Conservation (phyloP, 495 filamentous ascomycete species). For the Endocarpon pusillum region DNA sequence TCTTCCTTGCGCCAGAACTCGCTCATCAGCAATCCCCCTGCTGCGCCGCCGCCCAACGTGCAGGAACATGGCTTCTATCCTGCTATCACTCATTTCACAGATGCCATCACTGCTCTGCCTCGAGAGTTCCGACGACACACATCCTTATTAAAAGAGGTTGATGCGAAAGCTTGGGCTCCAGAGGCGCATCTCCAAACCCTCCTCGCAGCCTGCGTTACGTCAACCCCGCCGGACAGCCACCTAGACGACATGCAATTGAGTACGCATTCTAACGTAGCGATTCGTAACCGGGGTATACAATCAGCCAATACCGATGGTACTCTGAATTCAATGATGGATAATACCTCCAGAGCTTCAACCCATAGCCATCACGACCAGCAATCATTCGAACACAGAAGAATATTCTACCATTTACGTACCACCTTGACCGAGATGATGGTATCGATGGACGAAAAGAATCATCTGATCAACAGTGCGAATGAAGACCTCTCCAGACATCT, state of each 20-base stretch:
- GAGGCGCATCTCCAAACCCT: constrained; percentile 48
- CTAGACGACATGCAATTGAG: background rate
- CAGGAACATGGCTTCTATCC: constrained; percentile 60
- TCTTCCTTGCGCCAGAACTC: constrained; percentile 22
- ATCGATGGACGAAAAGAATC: constrained; percentile 89
- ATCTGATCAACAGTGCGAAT: constrained; percentile 77
- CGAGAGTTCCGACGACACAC: constrained; percentile 91
- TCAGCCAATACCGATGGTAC: too few species aligned
- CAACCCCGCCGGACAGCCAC: background rate
- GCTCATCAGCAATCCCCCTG: constrained; percentile 22
- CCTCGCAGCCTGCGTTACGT: constrained; percentile 20
- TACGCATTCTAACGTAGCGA: background rate
- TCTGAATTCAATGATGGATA: too few species aligned
- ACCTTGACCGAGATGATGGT: constrained; percentile 62
- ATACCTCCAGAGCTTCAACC: too few species aligned
- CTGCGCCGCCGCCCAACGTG: constrained; percentile 16
- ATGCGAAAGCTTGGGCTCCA: constrained; percentile 59
- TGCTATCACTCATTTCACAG: constrained; percentile 84
- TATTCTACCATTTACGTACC: constrained; percentile 44
- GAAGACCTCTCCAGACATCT: constrained; percentile 79
- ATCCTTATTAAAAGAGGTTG: constrained; percentile 87
- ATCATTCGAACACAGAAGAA: constrained; percentile 33
- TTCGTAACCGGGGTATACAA: background rate
- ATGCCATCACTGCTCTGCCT: constrained; percentile 80
- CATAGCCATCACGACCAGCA: constrained; percentile 18